phyloP scores from a whole-genome alignment of 148 eudicot species.

The Vaccinium corymbosum region DNA sequence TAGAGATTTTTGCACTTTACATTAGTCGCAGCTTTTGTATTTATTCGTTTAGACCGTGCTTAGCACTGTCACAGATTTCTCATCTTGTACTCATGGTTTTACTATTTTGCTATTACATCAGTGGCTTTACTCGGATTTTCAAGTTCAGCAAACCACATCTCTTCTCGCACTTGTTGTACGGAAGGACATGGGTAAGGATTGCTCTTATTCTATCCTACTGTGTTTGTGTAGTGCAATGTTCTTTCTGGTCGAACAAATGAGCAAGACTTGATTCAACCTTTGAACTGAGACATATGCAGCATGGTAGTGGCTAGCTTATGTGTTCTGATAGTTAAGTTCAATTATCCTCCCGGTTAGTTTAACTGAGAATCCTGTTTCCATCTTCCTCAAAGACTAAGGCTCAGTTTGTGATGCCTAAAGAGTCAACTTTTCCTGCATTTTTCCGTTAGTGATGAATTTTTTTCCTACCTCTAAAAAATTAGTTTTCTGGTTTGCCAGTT shows the following conservation, averaged over 20 bases:
- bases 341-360: neutral
- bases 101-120: slow-evolving; percentile 29
- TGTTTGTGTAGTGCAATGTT: neutral
- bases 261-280: slow-evolving; percentile 3
- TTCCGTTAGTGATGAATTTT: neutral
- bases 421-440: neutral
- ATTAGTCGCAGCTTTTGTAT: neutral
- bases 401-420: neutral
- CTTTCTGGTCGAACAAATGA: slow-evolving; percentile 2
- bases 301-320: neutral
- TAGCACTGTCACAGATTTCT: neutral
- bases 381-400: neutral
- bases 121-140: slow-evolving; percentile 95
- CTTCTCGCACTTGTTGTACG: slow-evolving; percentile 55
- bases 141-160: slow-evolving; percentile 71
- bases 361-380: neutral
- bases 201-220: neutral
- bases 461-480: neutral
- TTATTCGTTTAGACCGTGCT: neutral
- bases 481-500: neutral
- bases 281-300: neutral
- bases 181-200: slow-evolving; percentile 73
- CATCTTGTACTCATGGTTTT: neutral
- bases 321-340: neutral
- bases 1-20: neutral